These are phyloP conservation scores for Nicotiana knightiana DNA, from an alignment of 257 asterid species.

Conservation along the genomic window DNA sequence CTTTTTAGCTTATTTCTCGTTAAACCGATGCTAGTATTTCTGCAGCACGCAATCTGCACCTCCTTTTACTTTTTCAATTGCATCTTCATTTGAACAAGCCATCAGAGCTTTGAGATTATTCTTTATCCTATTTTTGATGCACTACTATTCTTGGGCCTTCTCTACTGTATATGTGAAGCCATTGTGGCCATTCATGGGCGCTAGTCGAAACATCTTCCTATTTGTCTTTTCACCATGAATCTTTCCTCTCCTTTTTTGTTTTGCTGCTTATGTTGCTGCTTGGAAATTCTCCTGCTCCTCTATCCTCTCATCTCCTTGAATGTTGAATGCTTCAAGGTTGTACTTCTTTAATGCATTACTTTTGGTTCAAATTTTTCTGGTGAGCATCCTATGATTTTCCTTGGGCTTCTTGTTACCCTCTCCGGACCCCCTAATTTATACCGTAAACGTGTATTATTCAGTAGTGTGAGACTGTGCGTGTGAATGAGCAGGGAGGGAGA, in stretches of 20 bases:
- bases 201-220: neutral
- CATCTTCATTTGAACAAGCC: neutral
- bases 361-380: neutral
- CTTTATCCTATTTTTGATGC: neutral
- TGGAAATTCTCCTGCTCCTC: neutral
- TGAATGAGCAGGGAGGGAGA: neutral
- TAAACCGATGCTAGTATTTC: neutral
- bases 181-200: neutral
- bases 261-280: neutral
- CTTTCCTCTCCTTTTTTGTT: neutral
- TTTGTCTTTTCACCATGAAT: neutral
- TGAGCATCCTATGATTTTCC: neutral
- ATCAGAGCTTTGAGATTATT: neutral
- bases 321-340: neutral
- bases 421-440: neutral
- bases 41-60: neutral
- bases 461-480: neutral
- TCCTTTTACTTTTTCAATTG: neutral
- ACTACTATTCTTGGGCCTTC: neutral
- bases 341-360: neutral
- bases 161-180: neutral
- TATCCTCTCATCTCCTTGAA: neutral
- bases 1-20: neutral
- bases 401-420: neutral
- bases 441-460: neutral